These are phyloP conservation scores for Suillus ampliporus DNA, from an alignment of 768 basidiomycete genomes.

Conservation along the genomic window DNA sequence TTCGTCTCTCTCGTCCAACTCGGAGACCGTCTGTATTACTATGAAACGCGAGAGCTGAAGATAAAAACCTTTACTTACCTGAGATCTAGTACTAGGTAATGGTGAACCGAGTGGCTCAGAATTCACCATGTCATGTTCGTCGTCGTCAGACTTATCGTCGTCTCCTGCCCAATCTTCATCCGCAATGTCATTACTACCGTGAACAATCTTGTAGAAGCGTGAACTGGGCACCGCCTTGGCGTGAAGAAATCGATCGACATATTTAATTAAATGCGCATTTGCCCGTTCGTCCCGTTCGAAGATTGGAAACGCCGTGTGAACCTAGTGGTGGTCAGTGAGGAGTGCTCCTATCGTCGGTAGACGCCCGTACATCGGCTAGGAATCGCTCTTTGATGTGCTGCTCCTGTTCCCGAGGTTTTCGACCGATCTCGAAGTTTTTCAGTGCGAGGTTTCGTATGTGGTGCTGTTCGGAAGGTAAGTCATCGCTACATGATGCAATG, in stretches of 20 bases:
- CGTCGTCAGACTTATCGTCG: neutral
- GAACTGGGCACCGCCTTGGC: conserved; percentile 4
- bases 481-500: neutral
- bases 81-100: neutral
- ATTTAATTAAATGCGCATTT: neutral
- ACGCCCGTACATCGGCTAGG: conserved; percentile 3
- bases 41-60: neutral
- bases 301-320: neutral
- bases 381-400: conserved; percentile 6
- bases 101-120: neutral
- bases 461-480: conserved; percentile 1
- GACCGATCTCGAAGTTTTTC: conserved; percentile 11
- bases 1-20: neutral
- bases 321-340: neutral
- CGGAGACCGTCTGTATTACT: neutral
- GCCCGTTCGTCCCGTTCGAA: neutral
- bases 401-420: conserved; percentile 3
- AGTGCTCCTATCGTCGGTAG: neutral
- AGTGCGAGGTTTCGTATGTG: conserved; percentile 6
- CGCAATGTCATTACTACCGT: neutral
- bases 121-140: neutral
- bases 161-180: no score
- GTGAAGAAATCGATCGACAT: neutral
- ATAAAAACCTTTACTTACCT: neutral
- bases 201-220: neutral